Evolutionary conservation across 2,329 filamentous ascomycete species (phyloP), one percentile per base, ranked within the genome.

Genomic region (Clonostachys rhizophaga): DNA sequence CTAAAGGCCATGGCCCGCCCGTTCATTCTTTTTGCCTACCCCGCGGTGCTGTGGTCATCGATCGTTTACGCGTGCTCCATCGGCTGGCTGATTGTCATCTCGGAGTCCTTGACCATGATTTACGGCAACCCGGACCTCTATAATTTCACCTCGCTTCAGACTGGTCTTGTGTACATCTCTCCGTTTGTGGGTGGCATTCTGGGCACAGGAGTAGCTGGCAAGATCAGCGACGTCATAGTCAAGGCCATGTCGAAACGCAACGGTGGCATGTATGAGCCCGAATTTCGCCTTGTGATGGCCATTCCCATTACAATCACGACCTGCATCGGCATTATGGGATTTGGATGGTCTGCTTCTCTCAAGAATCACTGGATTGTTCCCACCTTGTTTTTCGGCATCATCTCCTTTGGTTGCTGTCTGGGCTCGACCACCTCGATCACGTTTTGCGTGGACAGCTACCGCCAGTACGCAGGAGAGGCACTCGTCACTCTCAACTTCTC

Each of bases 71-170:
- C 91, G 0, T 85, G 94, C 56, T 94, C 91, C 0, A 81, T 97
- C 7, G 92, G 92, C 36, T 97, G 92, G 94, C 77, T 97, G 30
- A 96, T 97, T 54, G 91, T 97, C 40, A 79, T 97, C 2, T 96
- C 91, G 1, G 91, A 97, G 65, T 87, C 87, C 0, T 83, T 97
- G 4, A 80, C 89, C 1, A 76, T 86, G 49, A 87, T 97, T 50
- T 97, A 89, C 64, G 81, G 87, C 36, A 74, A 82, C 47, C 71
- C 74, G 1, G 71, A 78, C 0, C 75, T 74, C 0, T 97, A 97
- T 70, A 81, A 91, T 55, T 97, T 97, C 62, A 83, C 78, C 20
- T 78, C 89, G 0, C 70, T 96, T 0, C 85, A 89, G 51, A 87
- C 89, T 0, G 92, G 92, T 8, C 74, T 97, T 1, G 80, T 97